Conservation (phyloP, 208 protist genomes). For the Plasmodiophora brassicae region DNA sequence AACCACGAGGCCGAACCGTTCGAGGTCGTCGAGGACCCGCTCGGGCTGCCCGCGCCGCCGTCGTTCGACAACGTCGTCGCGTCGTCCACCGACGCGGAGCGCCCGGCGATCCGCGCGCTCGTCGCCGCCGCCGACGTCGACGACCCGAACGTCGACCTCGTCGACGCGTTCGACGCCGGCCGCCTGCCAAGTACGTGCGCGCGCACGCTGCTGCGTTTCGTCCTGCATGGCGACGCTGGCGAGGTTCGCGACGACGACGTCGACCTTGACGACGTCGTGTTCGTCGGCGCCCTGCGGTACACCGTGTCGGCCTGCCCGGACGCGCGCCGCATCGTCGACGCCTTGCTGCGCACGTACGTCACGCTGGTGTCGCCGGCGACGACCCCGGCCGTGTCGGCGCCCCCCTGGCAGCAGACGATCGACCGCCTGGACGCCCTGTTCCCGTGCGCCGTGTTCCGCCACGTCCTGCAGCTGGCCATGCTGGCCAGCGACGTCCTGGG, state of each 20-base stretch:
- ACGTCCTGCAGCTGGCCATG: background rate
- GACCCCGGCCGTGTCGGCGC: background rate
- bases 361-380: background rate
- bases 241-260: background rate
- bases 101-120: background rate
- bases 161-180: background rate
- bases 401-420: background rate
- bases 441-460: background rate
- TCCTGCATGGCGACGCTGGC: no score
- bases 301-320: background rate
- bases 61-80: background rate
- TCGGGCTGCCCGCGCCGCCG: background rate
- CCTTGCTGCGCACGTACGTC: background rate
- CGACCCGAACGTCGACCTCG: background rate
- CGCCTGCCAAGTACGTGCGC: no score
- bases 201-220: no score
- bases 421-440: background rate
- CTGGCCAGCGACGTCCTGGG: background rate
- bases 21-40: background rate
- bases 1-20: background rate
- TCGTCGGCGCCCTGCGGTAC: background rate
- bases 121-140: background rate
- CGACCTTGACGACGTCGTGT: background rate
- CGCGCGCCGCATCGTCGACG: background rate
- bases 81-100: background rate